Conservation (phyloP, 2,329 filamentous ascomycete genomes). For the Colletotrichum spinosum region DNA sequence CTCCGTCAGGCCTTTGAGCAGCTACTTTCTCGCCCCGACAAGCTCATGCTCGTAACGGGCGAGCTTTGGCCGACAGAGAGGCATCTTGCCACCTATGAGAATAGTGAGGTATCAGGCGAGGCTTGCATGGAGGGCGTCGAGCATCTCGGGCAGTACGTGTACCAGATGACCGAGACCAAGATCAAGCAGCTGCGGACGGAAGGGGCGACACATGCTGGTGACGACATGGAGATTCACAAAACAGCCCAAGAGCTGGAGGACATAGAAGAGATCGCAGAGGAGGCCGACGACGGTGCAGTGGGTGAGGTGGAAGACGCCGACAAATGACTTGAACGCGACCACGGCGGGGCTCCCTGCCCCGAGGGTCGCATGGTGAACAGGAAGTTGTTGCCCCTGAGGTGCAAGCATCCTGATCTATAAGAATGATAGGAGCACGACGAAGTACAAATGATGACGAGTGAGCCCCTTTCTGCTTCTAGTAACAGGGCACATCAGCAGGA, state of each 20-base stretch:
- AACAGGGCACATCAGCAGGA: too few species aligned
- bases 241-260: slow-evolving; percentile 45
- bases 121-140: slow-evolving; percentile 90
- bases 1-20: slow-evolving; percentile 87
- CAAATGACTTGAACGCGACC: slow-evolving; percentile 40
- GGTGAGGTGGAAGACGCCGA: slow-evolving; percentile 45
- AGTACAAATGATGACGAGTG: too few species aligned
- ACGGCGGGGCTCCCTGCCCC: not conserved
- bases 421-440: not conserved
- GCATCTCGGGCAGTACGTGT: slow-evolving; percentile 96
- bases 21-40: slow-evolving; percentile 81
- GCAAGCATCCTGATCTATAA: slow-evolving; percentile 4
- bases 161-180: slow-evolving; percentile 85
- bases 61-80: slow-evolving; percentile 85
- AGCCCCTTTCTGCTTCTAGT: too few species aligned
- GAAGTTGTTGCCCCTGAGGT: slow-evolving; percentile 6
- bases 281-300: slow-evolving; percentile 39
- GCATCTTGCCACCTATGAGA: slow-evolving; percentile 54
- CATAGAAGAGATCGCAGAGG: slow-evolving; percentile 39
- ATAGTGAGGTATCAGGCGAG: slow-evolving; percentile 64
- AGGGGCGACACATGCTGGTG: slow-evolving; percentile 39
- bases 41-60: slow-evolving; percentile 82
- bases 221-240: slow-evolving; percentile 41
- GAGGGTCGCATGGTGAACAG: not conserved
- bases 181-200: slow-evolving; percentile 61